phyloP scores from a whole-genome alignment of 768 basidiomycete genomes.

The Trametes elegans region DNA sequence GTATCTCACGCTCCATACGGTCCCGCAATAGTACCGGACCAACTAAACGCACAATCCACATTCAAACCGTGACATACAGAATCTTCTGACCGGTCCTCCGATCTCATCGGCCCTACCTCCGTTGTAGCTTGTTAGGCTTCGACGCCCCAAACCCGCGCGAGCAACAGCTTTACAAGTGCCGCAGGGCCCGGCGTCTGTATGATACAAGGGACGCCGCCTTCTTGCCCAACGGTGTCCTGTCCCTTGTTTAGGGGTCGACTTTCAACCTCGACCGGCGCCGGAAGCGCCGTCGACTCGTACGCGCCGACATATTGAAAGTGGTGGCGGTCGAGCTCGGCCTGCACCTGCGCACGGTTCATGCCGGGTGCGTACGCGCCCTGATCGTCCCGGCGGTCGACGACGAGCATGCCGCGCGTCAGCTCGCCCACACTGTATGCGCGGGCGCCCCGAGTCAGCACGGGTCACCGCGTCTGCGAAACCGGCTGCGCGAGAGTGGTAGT shows the following conservation, averaged over 20 bases:
- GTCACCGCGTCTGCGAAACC: background rate
- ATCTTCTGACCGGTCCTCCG: constrained; percentile 5
- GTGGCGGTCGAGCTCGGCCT: constrained; percentile 46
- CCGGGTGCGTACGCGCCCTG: constrained; percentile 63
- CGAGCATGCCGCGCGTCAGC: constrained; percentile 83
- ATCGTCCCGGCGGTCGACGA: constrained; percentile 74
- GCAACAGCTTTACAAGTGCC: constrained; percentile 45
- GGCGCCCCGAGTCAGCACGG: background rate
- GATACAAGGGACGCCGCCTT: constrained; percentile 37
- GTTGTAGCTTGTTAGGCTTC: background rate
- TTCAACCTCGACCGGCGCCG: constrained; percentile 54
- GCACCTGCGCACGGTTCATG: constrained; percentile 60
- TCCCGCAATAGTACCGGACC: background rate
- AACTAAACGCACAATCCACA: background rate
- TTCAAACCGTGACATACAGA: background rate
- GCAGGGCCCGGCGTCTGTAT: constrained; percentile 64
- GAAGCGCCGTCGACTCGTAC: constrained; percentile 51
- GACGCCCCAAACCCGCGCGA: constrained; percentile 56
- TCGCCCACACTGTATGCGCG: constrained; percentile 57
- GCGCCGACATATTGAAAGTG: constrained; percentile 30
- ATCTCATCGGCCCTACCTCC: constrained; percentile 9
- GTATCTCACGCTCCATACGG: constrained; percentile 4
- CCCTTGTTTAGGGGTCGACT: background rate
- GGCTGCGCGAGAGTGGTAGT: background rate
- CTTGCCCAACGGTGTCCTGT: background rate